Evolutionary conservation across 116 monocot species (phyloP), one percentile per base, ranked within the genome.

Genomic region (Papilionanthe hybrid): DNA sequence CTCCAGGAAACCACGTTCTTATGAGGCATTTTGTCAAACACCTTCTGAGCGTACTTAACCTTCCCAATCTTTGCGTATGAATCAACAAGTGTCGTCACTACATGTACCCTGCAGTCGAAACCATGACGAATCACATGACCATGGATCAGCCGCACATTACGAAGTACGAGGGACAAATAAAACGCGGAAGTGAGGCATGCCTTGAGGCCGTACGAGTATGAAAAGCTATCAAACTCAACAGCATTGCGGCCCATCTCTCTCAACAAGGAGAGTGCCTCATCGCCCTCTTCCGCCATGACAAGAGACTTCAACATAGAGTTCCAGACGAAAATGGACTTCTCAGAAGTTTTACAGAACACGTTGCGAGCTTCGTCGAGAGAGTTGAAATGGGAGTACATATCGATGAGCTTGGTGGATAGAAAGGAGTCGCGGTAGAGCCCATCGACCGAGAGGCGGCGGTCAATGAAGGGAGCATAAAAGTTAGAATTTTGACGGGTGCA

Each of bases 1-100:
- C 90, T 95, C 95, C 93, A 95, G 0, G 95, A 87, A 68, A 99
- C 90, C 74, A 93, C 86, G 80, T 93, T 95, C 77, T 73, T 88
- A 0, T 78, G 78, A 8, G 63, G 66, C 87, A 93, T 93, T 41
- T 82, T 73, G 77, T 90, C 89, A 53, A 99, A 95, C 87, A 93
- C 82, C 5, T 65, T 76, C 65, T 86, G 79, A 0, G 93, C 83
- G 55, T 76, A 79, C 0, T 32, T 30, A 13, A 89, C 80, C 1
- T 60, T 29, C 5, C 98, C 86, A 10, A 98, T 81, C 87, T 91
- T 98, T 9, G 81, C 90, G 47, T 98, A 98, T 57, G 79, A 87
- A 55, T 94, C 98, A 4, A 98, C 69, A 18, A 98, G 84, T 0
- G 95, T 94, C 2, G 95, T 98, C 22, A 82, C 87, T 6, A 94